Percentiles rank a stretch among this genome's conserved stretches.
Conservation (phyloP, 208 protist genomes). For the Willaertia magna region DNA sequence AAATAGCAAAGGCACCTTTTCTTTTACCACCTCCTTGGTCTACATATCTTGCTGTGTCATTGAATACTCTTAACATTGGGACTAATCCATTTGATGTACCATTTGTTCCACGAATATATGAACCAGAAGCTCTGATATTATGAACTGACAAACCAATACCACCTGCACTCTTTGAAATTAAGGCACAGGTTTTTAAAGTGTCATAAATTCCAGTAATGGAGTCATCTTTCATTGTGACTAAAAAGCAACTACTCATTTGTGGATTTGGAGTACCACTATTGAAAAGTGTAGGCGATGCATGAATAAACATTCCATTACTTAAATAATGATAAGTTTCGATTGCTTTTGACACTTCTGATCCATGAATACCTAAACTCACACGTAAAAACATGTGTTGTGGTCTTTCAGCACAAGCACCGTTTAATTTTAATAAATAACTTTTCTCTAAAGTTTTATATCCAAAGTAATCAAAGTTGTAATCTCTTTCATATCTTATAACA, state of each 20-base stretch:
- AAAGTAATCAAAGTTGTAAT: slow-evolving; percentile 95
- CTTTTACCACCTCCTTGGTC: slow-evolving; percentile 94
- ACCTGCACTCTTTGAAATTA: slow-evolving; percentile 93
- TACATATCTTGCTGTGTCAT: slow-evolving; percentile 96
- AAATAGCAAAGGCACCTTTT: slow-evolving; percentile 96
- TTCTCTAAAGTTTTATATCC: slow-evolving; percentile 98
- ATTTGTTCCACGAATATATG: slow-evolving; percentile 95
- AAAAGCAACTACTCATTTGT: slow-evolving; percentile 93
- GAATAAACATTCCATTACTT: slow-evolving; percentile 82
- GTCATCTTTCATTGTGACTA: slow-evolving; percentile 96
- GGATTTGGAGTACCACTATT: slow-evolving; percentile 88
- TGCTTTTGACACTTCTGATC: slow-evolving; percentile 66
- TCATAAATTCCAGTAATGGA: slow-evolving; percentile 98
- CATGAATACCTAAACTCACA: slow-evolving; percentile 92
- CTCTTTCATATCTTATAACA: slow-evolving; percentile 80
- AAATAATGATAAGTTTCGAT: slow-evolving; percentile 91
- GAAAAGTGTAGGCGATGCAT: slow-evolving; percentile 96
- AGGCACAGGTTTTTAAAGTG: slow-evolving; percentile 92
- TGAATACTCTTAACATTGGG: slow-evolving; percentile 98
- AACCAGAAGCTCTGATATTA: slow-evolving; percentile 86
- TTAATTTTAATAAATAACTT: slow-evolving; percentile 89
- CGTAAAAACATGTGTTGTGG: slow-evolving; percentile 98
- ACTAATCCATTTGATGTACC: slow-evolving; percentile 90
- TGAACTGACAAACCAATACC: slow-evolving; percentile 93
- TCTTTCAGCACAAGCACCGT: slow-evolving; percentile 74